These are phyloP conservation scores for Globisporangium radiosum DNA, from an alignment of 352 stramenopile genomes.

Conservation along the genomic window DNA sequence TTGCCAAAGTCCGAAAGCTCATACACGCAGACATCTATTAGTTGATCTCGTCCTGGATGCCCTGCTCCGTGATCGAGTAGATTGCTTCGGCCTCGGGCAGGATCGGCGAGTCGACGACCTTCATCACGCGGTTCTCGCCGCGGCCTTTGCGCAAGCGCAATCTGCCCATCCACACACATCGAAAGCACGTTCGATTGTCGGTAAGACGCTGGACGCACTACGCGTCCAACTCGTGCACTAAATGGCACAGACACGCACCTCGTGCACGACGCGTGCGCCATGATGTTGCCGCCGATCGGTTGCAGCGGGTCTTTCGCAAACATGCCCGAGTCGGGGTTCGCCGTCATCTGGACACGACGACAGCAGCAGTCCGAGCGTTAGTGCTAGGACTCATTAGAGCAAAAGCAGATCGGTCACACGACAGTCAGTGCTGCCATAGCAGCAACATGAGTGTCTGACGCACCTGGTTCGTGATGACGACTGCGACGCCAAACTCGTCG, in stretches of 20 bases:
- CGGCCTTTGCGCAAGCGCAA: constrained; percentile 95
- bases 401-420: neutral
- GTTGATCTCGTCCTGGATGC: constrained; percentile 90
- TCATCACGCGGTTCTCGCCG: constrained; percentile 98
- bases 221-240: neutral
- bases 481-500: constrained; percentile 99
- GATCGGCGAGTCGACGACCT: constrained; percentile 95
- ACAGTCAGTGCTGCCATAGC: neutral
- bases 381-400: neutral
- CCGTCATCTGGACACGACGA: constrained; percentile 59
- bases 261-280: constrained; percentile 80
- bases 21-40: constrained; percentile 20
- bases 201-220: neutral
- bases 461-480: constrained; percentile 87
- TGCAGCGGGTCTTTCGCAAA: constrained; percentile 88
- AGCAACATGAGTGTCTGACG: neutral
- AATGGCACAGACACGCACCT: constrained; percentile 29
- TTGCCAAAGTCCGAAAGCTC: no score
- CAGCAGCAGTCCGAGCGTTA: no score
- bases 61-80: constrained; percentile 95
- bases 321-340: constrained; percentile 86
- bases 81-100: constrained; percentile 96
- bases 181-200: neutral
- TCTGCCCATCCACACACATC: constrained; percentile 16
- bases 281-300: constrained; percentile 89